phyloP scores from a whole-genome alignment of 129 eudicot genomes.

The Saposhnikovia divaricata region DNA sequence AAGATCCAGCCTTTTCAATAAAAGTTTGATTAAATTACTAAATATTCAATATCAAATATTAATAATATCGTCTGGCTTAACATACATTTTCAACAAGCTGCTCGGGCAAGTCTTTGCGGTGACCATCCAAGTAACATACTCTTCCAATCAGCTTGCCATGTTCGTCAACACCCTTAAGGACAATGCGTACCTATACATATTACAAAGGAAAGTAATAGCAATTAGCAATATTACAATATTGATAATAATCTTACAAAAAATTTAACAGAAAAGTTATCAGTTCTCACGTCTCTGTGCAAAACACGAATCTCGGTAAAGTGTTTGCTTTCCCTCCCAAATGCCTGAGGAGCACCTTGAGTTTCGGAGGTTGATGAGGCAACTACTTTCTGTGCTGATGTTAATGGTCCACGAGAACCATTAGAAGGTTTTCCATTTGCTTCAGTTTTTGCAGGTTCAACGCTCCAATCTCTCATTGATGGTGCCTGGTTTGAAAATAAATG shows the following conservation, averaged over 20 bases:
- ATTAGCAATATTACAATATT: not conserved
- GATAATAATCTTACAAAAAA: not conserved
- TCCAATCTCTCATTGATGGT: conserved; percentile 81
- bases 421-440: conserved; percentile 57
- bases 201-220: not conserved
- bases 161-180: conserved; percentile 77
- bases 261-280: not conserved
- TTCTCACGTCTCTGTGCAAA: conserved; percentile 77
- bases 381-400: conserved; percentile 52
- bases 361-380: conserved; percentile 47
- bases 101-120: conserved; percentile 66
- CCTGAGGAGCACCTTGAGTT: conserved; percentile 66
- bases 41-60: too few species aligned
- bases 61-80: too few species aligned
- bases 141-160: conserved; percentile 69
- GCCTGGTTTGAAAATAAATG: conserved; percentile 34
- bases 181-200: conserved; percentile 59
- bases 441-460: conserved; percentile 29
- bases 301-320: conserved; percentile 87
- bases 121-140: conserved; percentile 62
- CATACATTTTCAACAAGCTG: conserved; percentile 78
- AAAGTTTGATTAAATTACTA: too few species aligned
- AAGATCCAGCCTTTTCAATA: too few species aligned
- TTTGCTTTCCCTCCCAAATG: conserved; percentile 83
- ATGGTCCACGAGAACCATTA: conserved; percentile 24